Percentiles rank a stretch among this genome's conserved stretches.
Conservation (phyloP, 257 asterid species). For the Perilla frutescens region DNA sequence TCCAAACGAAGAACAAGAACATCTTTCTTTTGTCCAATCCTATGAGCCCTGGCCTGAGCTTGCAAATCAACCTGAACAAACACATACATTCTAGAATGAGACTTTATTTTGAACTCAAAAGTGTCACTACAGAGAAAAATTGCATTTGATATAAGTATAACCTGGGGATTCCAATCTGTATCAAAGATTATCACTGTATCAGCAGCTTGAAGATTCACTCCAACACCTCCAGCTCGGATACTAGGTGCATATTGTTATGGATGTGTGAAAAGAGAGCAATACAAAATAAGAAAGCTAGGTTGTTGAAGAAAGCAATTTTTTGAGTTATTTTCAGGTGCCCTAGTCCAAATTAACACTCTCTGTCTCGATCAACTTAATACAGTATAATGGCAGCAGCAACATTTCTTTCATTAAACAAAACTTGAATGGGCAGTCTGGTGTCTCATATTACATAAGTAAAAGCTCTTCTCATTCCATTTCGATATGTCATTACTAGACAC, state of each 20-base stretch:
- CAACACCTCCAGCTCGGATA: constrained; percentile 99
- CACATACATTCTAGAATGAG: constrained; percentile 29
- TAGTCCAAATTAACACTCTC: neutral
- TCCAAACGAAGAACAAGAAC: constrained; percentile 98
- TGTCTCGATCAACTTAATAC: neutral
- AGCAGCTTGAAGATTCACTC: constrained; percentile 99
- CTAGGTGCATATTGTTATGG: constrained; percentile 45
- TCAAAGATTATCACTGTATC: constrained; percentile 98
- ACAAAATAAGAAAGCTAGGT: constrained; percentile 20
- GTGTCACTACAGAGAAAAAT: constrained; percentile 23
- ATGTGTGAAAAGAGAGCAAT: constrained; percentile 17
- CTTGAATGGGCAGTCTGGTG: neutral
- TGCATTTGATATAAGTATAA: constrained; percentile 42
- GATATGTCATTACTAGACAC: neutral
- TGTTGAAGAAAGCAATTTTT: neutral
- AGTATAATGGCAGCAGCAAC: constrained; percentile 7
- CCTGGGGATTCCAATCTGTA: constrained; percentile 99
- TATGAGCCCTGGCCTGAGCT: constrained; percentile 99
- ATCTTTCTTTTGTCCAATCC: constrained; percentile 99
- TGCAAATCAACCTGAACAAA: constrained; percentile 95
- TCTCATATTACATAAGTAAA: neutral
- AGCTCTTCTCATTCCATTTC: neutral
- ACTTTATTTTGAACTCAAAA: constrained; percentile 19
- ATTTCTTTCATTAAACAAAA: neutral
- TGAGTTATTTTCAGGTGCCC: neutral